Percentiles rank a stretch among this genome's conserved stretches.
Evolutionary conservation across 768 basidiomycete genomes (phyloP).

Genomic region (Aureoboletus auriporus): DNA sequence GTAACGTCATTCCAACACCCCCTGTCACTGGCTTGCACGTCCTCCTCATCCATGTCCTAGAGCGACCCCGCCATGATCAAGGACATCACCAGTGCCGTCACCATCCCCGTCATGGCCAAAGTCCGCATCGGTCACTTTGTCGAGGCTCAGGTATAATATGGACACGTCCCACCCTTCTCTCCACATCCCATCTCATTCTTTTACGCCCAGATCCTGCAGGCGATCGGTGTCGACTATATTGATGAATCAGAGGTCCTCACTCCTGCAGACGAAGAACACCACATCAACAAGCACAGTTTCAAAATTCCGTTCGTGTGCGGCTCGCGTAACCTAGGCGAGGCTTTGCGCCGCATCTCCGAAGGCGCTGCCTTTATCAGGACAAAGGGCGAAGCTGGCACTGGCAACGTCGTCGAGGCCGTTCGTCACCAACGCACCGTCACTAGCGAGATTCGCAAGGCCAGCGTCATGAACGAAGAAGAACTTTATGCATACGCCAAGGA

Average conservation of each 20-base stretch:
- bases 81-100: slow-evolving; percentile 89
- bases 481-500: slow-evolving; percentile 92
- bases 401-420: slow-evolving; percentile 91
- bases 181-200: neutral
- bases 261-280: slow-evolving; percentile 92
- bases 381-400: slow-evolving; percentile 89
- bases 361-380: slow-evolving; percentile 99
- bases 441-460: slow-evolving; percentile 79
- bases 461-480: slow-evolving; percentile 92
- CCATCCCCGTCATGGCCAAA: slow-evolving; percentile 96
- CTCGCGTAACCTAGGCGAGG: slow-evolving; percentile 92
- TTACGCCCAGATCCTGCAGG: slow-evolving; percentile 74
- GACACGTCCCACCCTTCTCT: too few species aligned
- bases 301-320: slow-evolving; percentile 97
- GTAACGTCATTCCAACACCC: slow-evolving; percentile 39
- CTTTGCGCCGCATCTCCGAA: slow-evolving; percentile 92
- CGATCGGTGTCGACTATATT: slow-evolving; percentile 93
- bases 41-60: slow-evolving; percentile 29
- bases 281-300: slow-evolving; percentile 95
- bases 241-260: slow-evolving; percentile 95
- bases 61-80: slow-evolving; percentile 98
- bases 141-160: slow-evolving; percentile 73
- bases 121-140: slow-evolving; percentile 97
- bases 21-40: neutral
- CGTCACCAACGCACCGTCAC: slow-evolving; percentile 84